Conservation (phyloP, 805 yeast genomes). For the Candida maris region DNA sequence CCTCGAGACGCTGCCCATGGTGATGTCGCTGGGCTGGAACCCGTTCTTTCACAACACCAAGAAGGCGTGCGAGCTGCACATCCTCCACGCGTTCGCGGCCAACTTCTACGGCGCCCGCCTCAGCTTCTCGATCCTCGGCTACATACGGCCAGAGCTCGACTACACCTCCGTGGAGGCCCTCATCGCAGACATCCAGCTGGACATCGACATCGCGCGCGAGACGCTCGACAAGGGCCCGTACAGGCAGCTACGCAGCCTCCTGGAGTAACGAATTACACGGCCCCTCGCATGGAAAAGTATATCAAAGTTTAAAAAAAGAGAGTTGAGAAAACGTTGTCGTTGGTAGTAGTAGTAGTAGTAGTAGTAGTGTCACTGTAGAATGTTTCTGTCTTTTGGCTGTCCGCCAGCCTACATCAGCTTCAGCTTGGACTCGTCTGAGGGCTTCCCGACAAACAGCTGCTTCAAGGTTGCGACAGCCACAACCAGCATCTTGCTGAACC, state of each 20-base stretch:
- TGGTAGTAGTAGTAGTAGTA: too few species aligned
- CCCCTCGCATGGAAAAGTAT: too few species aligned
- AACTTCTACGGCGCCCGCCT: slow-evolving; percentile 83
- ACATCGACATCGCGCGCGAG: slow-evolving; percentile 63
- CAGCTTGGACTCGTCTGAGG: slow-evolving; percentile 26
- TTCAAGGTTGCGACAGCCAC: slow-evolving; percentile 35
- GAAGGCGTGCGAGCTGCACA: slow-evolving; percentile 85
- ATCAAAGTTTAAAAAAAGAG: too few species aligned
- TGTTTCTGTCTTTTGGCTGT: too few species aligned
- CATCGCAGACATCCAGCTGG: slow-evolving; percentile 77
- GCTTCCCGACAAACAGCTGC: slow-evolving; percentile 27
- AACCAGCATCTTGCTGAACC: slow-evolving; percentile 37
- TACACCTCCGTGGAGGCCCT: slow-evolving; percentile 80
- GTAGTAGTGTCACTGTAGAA: too few species aligned
- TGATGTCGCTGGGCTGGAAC: slow-evolving; percentile 94
- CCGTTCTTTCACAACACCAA: slow-evolving; percentile 80
- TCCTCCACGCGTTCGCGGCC: slow-evolving; percentile 64
- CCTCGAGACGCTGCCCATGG: slow-evolving; percentile 69
- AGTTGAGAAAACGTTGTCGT: too few species aligned
- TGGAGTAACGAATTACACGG: too few species aligned
- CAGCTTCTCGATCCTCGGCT: slow-evolving; percentile 73
- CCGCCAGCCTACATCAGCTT: slow-evolving; percentile 26
- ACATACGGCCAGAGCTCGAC: slow-evolving; percentile 84
- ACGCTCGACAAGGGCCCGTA: slow-evolving; percentile 45
- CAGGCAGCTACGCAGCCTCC: background rate